Evolutionary conservation across 768 basidiomycete genomes (phyloP), one percentile per base, ranked within the genome.

Genomic region (Tubosaeta sp.): DNA sequence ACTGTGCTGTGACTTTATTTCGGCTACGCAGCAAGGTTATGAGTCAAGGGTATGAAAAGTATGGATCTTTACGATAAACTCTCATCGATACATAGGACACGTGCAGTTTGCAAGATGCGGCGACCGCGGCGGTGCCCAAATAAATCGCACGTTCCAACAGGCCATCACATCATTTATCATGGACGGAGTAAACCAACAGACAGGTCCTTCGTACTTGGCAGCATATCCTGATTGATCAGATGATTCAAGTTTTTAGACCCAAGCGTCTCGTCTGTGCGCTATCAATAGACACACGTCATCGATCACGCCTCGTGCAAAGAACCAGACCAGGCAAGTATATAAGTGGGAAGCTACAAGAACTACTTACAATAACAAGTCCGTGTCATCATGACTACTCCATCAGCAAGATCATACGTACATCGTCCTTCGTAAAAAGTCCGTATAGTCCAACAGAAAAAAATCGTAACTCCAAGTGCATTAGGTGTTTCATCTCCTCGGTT

Each of bases 1-100:
- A 43, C 25, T 16, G 29, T 14, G 9, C n/a, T n/a, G n/a, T n/a
- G n/a, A n/a, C 16, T 27, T 42, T 14, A 26, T 60, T 25, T 52
- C 50, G 48, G 59, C 25, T 48, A 35, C 31, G 9, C 32, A 43
- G 9, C 47, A 61, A 49, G 25, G 54, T 57, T 53, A 41, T 38
- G 10, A 38, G 17, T 17, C 37, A 35, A 11, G n/a, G 25, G 27
- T 17, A 6, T 19, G 26, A 19, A 33, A 34, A 8, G 22, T 42
- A 43, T 32, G n/a, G 17, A 42, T 26, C 41, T 10, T 46, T 49
- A 46, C 39, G 44, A 29, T 58, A 43, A 43, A 14, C 48, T 29
- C 17, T 9, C 54, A 37, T 12, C 29, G 27, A 32, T 27, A 7
- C 29, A 27, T 43, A 27, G 17, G 37, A 38, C 17, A 19, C 37